A percentile compares a stretch with the other conserved stretches of the same genome.
phyloP scores from a whole-genome alignment of 345 rosid species.

The Aegle marmelos region DNA sequence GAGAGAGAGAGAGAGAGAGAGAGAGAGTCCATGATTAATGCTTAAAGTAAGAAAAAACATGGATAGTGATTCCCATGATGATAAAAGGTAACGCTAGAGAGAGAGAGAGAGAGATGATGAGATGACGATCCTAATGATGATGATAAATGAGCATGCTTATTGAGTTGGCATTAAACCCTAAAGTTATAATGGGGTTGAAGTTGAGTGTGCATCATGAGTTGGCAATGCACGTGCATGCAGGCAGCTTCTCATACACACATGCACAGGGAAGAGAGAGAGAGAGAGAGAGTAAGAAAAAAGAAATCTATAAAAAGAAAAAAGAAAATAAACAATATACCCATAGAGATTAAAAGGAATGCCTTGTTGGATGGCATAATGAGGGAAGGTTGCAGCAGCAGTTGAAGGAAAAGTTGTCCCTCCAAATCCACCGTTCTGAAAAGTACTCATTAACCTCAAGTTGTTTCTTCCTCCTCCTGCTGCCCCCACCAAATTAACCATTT shows the following conservation, averaged over 20 bases:
- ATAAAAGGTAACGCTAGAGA: not conserved
- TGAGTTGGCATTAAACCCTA: conserved; percentile 17
- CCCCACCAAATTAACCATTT: not conserved
- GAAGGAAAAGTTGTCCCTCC: conserved; percentile 78
- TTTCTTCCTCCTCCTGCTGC: conserved; percentile 53
- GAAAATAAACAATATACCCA: conserved; percentile 37
- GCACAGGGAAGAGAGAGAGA: conserved; percentile 7
- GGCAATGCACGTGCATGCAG: conserved; percentile 50
- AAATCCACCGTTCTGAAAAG: conserved; percentile 63
- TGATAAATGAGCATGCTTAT: conserved; percentile 17
- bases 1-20: not conserved
- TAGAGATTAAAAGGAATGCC: conserved; percentile 75
- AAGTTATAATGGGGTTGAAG: conserved; percentile 11
- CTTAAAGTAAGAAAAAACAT: not conserved
- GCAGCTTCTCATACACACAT: not conserved
- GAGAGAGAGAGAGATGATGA: not conserved
- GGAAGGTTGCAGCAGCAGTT: conserved; percentile 67
- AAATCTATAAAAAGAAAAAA: not conserved
- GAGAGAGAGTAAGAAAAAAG: not conserved
- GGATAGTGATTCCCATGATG: conserved; percentile 6
- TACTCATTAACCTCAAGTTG: conserved; percentile 64
- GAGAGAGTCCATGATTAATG: not conserved
- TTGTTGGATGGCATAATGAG: conserved; percentile 87
- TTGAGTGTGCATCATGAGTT: conserved; percentile 36
- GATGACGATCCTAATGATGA: not conserved